phyloP scores from a whole-genome alignment of 208 protist genomes.

The Borovskyia barvae region DNA sequence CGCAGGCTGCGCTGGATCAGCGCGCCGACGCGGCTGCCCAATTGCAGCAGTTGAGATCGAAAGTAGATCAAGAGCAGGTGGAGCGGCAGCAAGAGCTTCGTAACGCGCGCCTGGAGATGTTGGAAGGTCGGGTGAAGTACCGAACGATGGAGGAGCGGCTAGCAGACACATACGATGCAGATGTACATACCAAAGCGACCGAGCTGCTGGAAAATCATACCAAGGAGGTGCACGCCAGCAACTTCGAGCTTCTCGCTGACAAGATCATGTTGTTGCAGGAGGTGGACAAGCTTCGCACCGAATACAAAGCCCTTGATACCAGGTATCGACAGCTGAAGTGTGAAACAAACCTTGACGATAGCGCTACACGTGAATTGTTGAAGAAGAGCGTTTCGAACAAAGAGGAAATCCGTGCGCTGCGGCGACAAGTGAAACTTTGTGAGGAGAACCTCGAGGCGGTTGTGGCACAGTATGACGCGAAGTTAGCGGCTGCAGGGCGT shows the following conservation, averaged over 20 bases:
- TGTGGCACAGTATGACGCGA: conserved; percentile 59
- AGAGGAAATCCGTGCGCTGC: conserved; percentile 46
- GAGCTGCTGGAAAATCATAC: conserved; percentile 66
- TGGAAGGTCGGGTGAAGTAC: conserved; percentile 76
- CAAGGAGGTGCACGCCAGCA: conserved; percentile 60
- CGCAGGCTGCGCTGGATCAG: conserved; percentile 51
- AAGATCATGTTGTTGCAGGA: conserved; percentile 66
- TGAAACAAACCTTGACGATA: conserved; percentile 38
- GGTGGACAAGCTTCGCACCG: conserved; percentile 12
- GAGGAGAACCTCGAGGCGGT: conserved; percentile 60
- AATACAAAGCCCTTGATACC: conserved; percentile 24
- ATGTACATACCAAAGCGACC: conserved; percentile 58
- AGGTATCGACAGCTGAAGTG: conserved; percentile 47
- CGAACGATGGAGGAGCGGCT: conserved; percentile 55
- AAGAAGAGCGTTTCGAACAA: conserved; percentile 49
- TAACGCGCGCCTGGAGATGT: conserved; percentile 45
- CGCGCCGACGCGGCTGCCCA: conserved; percentile 49
- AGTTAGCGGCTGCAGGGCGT: conserved; percentile 28
- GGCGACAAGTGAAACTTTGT: conserved; percentile 41
- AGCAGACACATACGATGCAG: conserved; percentile 30
- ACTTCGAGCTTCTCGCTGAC: conserved; percentile 71
- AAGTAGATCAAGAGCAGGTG: conserved; percentile 24
- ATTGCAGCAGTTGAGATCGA: conserved; percentile 36
- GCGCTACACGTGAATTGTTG: conserved; percentile 41
- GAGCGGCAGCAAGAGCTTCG: conserved; percentile 24